Conservation (phyloP, 2,329 filamentous ascomycete genomes). For the Aspergillus calidoustus region DNA sequence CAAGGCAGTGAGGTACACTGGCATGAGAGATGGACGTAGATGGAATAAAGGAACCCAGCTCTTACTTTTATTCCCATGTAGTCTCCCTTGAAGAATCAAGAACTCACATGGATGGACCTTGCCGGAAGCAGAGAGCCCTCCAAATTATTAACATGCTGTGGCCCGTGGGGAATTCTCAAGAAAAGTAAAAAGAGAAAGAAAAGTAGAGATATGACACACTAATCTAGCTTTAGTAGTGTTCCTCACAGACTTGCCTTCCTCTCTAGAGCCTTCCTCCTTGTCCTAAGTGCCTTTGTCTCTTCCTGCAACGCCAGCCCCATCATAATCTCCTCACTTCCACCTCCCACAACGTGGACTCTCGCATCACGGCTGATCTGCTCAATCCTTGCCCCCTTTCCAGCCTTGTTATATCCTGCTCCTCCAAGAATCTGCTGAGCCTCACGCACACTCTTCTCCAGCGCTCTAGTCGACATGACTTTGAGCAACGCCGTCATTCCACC, state of each 20-base stretch:
- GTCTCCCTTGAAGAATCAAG: too few relatives aligned
- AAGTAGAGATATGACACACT: background rate
- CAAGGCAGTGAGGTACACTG: too few relatives aligned
- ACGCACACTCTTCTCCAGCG: slow-evolving; percentile 57
- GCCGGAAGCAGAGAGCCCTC: too few relatives aligned
- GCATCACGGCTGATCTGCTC: slow-evolving; percentile 60
- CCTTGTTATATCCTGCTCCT: slow-evolving; percentile 57
- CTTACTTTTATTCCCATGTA: too few relatives aligned
- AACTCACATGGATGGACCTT: too few relatives aligned
- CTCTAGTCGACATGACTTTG: slow-evolving; percentile 58
- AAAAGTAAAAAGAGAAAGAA: too few relatives aligned
- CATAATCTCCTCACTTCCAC: slow-evolving; percentile 48
- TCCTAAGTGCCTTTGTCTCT: slow-evolving; percentile 36
- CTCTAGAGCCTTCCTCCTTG: slow-evolving; percentile 33
- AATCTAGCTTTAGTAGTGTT: background rate
- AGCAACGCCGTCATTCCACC: slow-evolving; percentile 58
- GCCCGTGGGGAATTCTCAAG: too few relatives aligned
- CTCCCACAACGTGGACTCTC: slow-evolving; percentile 51
- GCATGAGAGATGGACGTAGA: too few relatives aligned
- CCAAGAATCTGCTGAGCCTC: slow-evolving; percentile 62
- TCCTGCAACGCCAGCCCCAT: slow-evolving; percentile 39
- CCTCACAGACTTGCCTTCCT: slow-evolving; percentile 31
- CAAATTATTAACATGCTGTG: too few relatives aligned
- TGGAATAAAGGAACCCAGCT: too few relatives aligned
- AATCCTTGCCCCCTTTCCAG: slow-evolving; percentile 55